These are phyloP conservation scores for Uncinocarpus reesii DNA, from an alignment of 2,329 filamentous ascomycete species.

Conservation along the genomic window DNA sequence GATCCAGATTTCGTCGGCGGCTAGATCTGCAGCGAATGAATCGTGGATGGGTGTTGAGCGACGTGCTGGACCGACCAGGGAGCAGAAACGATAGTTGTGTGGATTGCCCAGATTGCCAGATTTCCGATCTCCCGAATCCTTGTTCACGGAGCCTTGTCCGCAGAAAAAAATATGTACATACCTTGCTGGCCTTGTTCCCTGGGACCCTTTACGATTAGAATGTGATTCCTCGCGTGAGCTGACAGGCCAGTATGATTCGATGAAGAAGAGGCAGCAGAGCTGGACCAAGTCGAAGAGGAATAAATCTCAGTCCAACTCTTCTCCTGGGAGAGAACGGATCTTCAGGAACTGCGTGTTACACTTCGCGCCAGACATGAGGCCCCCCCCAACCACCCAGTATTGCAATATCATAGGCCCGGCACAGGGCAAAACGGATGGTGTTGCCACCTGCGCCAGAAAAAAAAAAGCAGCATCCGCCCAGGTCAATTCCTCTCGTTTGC, in stretches of 20 bases:
- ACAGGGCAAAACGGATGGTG: not conserved
- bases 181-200: slow-evolving; percentile 1
- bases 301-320: too few species aligned
- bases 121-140: slow-evolving; percentile 7
- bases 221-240: too few species aligned
- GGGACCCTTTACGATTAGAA: too few species aligned
- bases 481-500: too few species aligned
- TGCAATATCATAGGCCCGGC: not conserved
- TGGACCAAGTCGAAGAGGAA: not conserved
- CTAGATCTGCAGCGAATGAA: not conserved
- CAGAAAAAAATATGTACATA: too few species aligned
- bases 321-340: not conserved
- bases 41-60: not conserved
- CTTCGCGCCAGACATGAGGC: not conserved
- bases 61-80: not conserved
- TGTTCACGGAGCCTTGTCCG: not conserved
- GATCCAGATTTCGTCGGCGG: not conserved
- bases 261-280: too few species aligned
- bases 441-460: slow-evolving; percentile 2
- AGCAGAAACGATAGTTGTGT: not conserved
- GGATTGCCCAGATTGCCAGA: slow-evolving; percentile 2
- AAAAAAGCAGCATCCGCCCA: too few species aligned
- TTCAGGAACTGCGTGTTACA: slow-evolving; percentile 8
- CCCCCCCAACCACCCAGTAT: not conserved
- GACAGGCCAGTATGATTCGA: too few species aligned